Conservation (phyloP, 164 flowering plant species). For the Saururus chinensis region DNA sequence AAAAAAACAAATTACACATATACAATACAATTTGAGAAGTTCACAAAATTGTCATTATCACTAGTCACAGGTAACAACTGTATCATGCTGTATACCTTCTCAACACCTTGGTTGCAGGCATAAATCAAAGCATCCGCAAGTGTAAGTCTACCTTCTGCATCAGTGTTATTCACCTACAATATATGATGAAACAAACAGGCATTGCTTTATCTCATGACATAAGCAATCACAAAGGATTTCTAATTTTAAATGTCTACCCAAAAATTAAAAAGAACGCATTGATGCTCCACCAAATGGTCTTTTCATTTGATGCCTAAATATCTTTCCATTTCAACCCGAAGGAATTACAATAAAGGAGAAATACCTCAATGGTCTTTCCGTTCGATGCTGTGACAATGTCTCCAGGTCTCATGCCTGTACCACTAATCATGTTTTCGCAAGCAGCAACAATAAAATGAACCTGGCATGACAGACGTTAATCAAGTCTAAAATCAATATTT, state of each 20-base stretch:
- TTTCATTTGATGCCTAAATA: too few species aligned
- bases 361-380: constrained; percentile 93
- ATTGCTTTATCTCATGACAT: too few species aligned
- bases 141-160: constrained; percentile 97
- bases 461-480: constrained; percentile 15
- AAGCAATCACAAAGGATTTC: too few species aligned
- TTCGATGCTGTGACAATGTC: constrained; percentile 85
- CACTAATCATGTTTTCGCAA: constrained; percentile 97
- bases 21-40: background rate
- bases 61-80: background rate
- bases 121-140: constrained; percentile 97
- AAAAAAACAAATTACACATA: background rate
- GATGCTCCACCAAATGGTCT: background rate
- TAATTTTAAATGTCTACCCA: background rate
- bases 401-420: constrained; percentile 95
- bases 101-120: constrained; percentile 93
- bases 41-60: too few species aligned
- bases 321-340: background rate
- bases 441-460: constrained; percentile 85
- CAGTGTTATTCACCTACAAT: constrained; percentile 84
- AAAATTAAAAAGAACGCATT: background rate
- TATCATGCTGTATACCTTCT: constrained; percentile 49
- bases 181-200: background rate
- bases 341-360: background rate
- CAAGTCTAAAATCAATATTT: background rate